These are phyloP conservation scores for Suillus decipiens DNA, from an alignment of 768 basidiomycete genomes.

Conservation along the genomic window DNA sequence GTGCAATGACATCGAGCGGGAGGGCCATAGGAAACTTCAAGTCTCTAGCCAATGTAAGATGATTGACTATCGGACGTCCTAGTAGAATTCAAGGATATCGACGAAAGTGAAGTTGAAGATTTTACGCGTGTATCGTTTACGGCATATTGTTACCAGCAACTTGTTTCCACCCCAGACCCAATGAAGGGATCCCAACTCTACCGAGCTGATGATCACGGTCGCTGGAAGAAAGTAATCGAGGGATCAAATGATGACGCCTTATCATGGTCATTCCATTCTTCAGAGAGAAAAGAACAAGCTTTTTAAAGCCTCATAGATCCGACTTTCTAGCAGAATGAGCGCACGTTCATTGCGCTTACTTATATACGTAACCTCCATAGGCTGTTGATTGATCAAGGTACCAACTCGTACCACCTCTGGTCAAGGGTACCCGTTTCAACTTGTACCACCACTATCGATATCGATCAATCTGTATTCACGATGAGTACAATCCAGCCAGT, in stretches of 20 bases:
- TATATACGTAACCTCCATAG: slow-evolving; percentile 4
- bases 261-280: not conserved
- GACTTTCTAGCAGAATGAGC: not conserved
- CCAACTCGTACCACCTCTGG: not conserved
- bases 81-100: not conserved
- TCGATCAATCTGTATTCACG: slow-evolving; percentile 10
- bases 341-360: slow-evolving; percentile 4
- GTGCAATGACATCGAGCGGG: not conserved
- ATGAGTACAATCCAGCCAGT: slow-evolving; percentile 41
- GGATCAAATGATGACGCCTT: not conserved
- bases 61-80: not conserved
- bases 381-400: not conserved
- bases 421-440: not conserved
- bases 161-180: not conserved
- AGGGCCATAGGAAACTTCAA: not conserved
- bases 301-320: slow-evolving; percentile 2
- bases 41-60: not conserved
- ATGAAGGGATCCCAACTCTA: not conserved
- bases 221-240: not conserved
- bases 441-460: slow-evolving; percentile 10
- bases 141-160: not conserved
- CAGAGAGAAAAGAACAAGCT: not conserved
- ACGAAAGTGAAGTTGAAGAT: not conserved
- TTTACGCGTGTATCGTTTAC: not conserved
- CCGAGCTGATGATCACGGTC: not conserved